Evolutionary conservation across 345 rosid genomes (phyloP).

Genomic region (Linum usitatissimum): DNA sequence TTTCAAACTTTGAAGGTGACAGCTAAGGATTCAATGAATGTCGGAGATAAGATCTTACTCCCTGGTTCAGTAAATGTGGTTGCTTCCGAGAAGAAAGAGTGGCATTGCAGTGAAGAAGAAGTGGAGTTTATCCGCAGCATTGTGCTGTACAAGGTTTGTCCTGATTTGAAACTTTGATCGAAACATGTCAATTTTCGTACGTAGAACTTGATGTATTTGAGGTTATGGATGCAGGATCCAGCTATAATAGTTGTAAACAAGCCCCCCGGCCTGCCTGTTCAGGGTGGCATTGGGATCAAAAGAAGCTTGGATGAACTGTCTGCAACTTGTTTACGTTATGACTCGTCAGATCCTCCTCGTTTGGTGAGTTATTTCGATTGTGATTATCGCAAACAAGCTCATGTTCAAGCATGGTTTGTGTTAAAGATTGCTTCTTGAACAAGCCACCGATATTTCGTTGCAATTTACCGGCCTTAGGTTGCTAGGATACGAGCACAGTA

Average conservation of each 20-base stretch:
- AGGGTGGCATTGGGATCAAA: constrained; percentile 84
- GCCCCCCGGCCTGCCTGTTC: constrained; percentile 91
- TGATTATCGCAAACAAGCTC: neutral
- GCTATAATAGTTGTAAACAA: constrained; percentile 71
- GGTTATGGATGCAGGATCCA: constrained; percentile 47
- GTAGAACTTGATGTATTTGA: constrained; percentile 9
- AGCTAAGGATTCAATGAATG: constrained; percentile 60
- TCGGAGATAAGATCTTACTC: constrained; percentile 70
- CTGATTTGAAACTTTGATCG: neutral
- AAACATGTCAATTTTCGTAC: constrained; percentile 3
- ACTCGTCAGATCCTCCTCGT: constrained; percentile 58
- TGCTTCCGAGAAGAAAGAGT: constrained; percentile 33
- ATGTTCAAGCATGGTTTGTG: neutral
- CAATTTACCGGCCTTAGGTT: neutral
- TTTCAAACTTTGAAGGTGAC: constrained; percentile 42
- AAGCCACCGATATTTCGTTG: neutral
- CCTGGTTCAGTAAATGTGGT: constrained; percentile 39
- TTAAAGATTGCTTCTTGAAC: neutral
- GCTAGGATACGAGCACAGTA: neutral
- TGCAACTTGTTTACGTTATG: constrained; percentile 50
- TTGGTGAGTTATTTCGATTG: constrained; percentile 48
- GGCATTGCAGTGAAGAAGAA: constrained; percentile 46
- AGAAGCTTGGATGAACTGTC: constrained; percentile 80
- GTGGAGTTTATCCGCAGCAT: constrained; percentile 47
- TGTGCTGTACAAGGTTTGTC: constrained; percentile 63